A percentile compares a stretch with the other conserved stretches of the same genome.
phyloP scores from a whole-genome alignment of 2,329 filamentous ascomycete species.

The Amylocarpus encephaloides region DNA sequence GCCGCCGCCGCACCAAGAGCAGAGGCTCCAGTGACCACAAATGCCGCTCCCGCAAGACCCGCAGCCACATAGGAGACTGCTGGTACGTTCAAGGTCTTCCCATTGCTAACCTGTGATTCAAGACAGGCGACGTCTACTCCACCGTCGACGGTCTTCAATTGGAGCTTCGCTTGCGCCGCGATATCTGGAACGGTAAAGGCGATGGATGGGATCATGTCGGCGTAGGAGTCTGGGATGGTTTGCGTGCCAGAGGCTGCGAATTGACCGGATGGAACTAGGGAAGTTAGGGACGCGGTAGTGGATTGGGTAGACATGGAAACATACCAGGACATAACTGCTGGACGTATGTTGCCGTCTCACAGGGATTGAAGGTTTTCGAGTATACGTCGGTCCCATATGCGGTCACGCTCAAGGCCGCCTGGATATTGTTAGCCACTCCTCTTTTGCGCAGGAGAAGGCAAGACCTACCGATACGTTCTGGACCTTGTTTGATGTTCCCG shows the following conservation, averaged over 20 bases:
- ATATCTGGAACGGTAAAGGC: constrained; percentile 90
- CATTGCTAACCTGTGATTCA: constrained; percentile 74
- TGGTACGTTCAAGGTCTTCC: constrained; percentile 69
- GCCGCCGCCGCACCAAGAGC: constrained; percentile 57
- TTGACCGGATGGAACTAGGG: constrained; percentile 60
- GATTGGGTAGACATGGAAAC: constrained; percentile 20
- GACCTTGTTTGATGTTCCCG: constrained; percentile 63
- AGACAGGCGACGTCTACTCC: constrained; percentile 71
- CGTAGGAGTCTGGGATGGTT: constrained; percentile 63
- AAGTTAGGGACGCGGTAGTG: neutral
- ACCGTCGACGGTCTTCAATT: constrained; percentile 58
- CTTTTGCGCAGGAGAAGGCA: neutral
- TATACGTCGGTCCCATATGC: constrained; percentile 84
- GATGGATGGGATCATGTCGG: constrained; percentile 73
- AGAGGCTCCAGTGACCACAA: constrained; percentile 66
- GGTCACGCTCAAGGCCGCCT: constrained; percentile 54
- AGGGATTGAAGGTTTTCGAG: constrained; percentile 76
- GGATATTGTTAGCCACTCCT: constrained; percentile 1
- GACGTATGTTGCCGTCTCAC: constrained; percentile 59
- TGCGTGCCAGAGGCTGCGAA: constrained; percentile 71
- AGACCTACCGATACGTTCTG: constrained; percentile 53
- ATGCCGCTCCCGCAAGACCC: constrained; percentile 76
- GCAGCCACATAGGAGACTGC: constrained; percentile 79
- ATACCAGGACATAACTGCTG: constrained; percentile 73
- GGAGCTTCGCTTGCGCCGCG: constrained; percentile 73